Base-by-base conservation (phyloP, 306 rosid species). In the Begonia fuchsioides region DNA sequence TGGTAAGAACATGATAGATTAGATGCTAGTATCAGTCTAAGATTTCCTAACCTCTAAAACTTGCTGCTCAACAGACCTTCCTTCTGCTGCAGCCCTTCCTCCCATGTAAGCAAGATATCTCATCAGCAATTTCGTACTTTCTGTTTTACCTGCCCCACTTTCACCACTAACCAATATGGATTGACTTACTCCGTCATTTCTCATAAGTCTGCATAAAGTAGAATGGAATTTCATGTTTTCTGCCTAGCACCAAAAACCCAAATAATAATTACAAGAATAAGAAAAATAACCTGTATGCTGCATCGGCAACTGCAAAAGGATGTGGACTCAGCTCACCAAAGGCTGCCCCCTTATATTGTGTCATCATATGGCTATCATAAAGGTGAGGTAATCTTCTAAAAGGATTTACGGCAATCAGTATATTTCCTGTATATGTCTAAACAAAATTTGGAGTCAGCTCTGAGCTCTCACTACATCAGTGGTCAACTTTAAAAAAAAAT, bases 71-170 rank as follows among this genome's bases (percentile, higher is more conserved):
- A 92, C 96, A 19, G 75, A 62, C 68, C 99, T 86, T 67, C 96
- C 99, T 67, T 82, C 99, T 14, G 58, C 72, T 56, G 38, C 80
- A 58, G 87, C 77, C 73, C 88, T 80, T 62, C 99, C 99, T 62
- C 99, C 99, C 99, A 86, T 82, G 78, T 86, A 92, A 58, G 99
- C 99, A 68, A 92, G 96, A 77, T 92, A 92, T 50, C 82, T 93
- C 99, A 92, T 92, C 26, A 92, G 94, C 71, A 86, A 68, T 62
- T 92, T 92, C 17, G 99, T 92, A 78, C 96, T 92, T 74, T 92
- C 99, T 17, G 99, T 92, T 75, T 92, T 92, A 72, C 99, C 99
- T 15, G 99, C 99, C 58, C 99, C 99, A 73, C 99, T 92, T 71
- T 92, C 99, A 55, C 99, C 99, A 73, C 99, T 92, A 47, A 92